Evolutionary conservation across 2,329 filamentous ascomycete species (phyloP).

Genomic region (Ascochyta clinopodiicola): DNA sequence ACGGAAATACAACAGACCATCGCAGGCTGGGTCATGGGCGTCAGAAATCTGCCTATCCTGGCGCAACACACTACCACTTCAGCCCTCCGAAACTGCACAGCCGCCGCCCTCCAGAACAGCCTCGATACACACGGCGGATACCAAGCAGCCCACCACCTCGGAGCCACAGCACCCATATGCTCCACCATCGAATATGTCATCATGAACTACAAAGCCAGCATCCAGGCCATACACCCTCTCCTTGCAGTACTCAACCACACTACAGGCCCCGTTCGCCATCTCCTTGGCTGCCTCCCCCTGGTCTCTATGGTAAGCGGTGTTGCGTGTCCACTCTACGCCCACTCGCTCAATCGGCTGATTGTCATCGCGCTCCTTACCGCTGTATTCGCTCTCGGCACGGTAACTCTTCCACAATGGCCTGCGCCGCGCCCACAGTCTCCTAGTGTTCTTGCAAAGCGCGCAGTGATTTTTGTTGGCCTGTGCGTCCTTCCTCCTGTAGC

Average conservation of each 20-base stretch:
- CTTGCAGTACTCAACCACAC: neutral
- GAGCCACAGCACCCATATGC: neutral
- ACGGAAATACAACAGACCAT: no score
- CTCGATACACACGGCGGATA: neutral
- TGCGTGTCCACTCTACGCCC: neutral
- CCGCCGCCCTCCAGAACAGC: no score
- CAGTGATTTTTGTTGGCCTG: neutral
- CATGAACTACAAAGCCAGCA: neutral
- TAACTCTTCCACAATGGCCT: neutral
- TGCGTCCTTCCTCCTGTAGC: neutral
- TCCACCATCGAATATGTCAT: neutral
- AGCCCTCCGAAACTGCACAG: no score
- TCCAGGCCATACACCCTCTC: neutral
- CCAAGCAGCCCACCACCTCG: neutral
- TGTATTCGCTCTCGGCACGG: neutral
- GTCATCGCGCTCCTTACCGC: neutral
- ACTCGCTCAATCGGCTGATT: neutral
- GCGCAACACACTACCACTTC: no score
- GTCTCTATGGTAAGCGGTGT: neutral
- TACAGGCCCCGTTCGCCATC: neutral
- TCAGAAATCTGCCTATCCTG: no score
- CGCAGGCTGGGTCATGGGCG: no score
- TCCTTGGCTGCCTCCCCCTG: neutral
- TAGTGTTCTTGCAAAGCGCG: neutral
- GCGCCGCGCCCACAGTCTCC: no score